These are phyloP conservation scores for Fusarium sp. DNA, from an alignment of 2,329 filamentous ascomycete species.

Conservation along the genomic window DNA sequence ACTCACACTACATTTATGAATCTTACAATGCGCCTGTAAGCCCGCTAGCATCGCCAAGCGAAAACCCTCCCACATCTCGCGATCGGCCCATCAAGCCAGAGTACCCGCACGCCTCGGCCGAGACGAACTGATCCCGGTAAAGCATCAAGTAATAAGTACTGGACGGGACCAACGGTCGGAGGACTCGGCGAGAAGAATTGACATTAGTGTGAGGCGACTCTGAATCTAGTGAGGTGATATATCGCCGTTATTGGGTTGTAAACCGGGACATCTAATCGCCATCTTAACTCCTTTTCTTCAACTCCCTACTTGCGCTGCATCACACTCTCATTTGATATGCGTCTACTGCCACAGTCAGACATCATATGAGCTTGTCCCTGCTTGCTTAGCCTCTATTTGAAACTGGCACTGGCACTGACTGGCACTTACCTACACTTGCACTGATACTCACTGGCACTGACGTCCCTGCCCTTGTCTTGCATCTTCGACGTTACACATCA, in stretches of 20 bases:
- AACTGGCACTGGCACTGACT: conserved; percentile 1
- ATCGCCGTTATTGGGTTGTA: background rate
- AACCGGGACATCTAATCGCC: background rate
- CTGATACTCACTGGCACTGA: conserved; percentile 9
- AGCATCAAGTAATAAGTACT: conserved; percentile 31
- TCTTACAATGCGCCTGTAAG: background rate
- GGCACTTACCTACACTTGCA: background rate
- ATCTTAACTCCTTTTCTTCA: conserved; percentile 9
- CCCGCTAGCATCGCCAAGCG: conserved; percentile 34
- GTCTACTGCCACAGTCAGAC: conserved; percentile 7
- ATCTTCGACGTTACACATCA: conserved; percentile 9
- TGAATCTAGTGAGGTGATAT: conserved; percentile 35
- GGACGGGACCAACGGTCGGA: conserved; percentile 23
- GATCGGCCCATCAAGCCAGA: conserved; percentile 29
- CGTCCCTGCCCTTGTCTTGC: conserved; percentile 12
- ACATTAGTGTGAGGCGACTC: conserved; percentile 36
- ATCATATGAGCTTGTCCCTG: background rate
- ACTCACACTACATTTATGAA: background rate
- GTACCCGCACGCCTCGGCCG: conserved; percentile 12
- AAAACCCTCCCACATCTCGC: conserved; percentile 31
- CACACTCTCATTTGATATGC: conserved; percentile 3
- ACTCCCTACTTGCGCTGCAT: conserved; percentile 3
- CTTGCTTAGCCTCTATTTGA: conserved; percentile 2
- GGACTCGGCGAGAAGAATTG: conserved; percentile 8
- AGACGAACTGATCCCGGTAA: conserved; percentile 26